Evolutionary conservation across 345 rosid genomes (phyloP).

Genomic region (Passiflora organensis): DNA sequence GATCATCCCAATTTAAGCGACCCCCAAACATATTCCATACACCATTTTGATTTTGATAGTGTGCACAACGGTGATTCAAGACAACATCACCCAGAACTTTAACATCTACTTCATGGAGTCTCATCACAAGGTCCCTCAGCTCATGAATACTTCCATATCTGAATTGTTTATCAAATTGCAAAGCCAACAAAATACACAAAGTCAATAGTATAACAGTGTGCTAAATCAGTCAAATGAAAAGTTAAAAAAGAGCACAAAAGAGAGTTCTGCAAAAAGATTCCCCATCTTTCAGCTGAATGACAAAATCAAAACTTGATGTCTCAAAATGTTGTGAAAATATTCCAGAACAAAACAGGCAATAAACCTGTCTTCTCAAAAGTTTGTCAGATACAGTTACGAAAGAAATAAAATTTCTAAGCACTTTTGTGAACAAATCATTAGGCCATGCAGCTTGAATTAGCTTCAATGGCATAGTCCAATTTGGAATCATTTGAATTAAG

Average conservation of each 20-base stretch:
- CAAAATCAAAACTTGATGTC: not conserved
- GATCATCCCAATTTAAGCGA: conserved; percentile 88
- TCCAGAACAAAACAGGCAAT: too few relatives aligned
- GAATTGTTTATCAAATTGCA: conserved; percentile 12
- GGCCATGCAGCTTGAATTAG: not conserved
- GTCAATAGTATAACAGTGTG: conserved; percentile 4
- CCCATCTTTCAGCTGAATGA: not conserved
- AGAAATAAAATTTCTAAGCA: not conserved
- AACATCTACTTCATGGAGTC: conserved; percentile 60
- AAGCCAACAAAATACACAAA: conserved; percentile 7
- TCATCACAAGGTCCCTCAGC: conserved; percentile 67
- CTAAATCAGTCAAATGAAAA: not conserved
- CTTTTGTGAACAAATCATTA: not conserved
- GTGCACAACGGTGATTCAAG: conserved; percentile 93
- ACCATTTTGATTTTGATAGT: conserved; percentile 76
- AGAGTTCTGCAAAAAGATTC: not conserved
- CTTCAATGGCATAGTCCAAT: conserved; percentile 5
- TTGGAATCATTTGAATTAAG: not conserved
- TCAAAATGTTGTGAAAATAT: too few relatives aligned
- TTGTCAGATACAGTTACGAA: not conserved
- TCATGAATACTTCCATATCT: conserved; percentile 86
- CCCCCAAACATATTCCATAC: conserved; percentile 96
- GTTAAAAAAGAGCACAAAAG: not conserved
- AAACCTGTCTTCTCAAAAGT: too few relatives aligned
- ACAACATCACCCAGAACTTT: conserved; percentile 95